These are phyloP conservation scores for Colletotrichum incanum DNA, from an alignment of 2,329 filamentous ascomycete genomes.

Conservation along the genomic window DNA sequence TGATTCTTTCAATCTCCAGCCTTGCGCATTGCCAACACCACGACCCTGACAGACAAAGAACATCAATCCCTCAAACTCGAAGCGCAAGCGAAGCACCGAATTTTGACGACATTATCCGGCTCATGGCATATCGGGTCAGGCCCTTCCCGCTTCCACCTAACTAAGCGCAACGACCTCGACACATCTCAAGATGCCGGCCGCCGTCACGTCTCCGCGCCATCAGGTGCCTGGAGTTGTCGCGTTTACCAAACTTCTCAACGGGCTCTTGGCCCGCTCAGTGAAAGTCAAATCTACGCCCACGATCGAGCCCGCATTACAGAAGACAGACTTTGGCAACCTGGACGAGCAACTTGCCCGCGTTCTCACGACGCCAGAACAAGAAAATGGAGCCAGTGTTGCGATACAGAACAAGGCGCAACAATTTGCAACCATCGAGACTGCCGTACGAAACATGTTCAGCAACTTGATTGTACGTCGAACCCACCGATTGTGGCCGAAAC, in stretches of 20 bases:
- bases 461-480: conserved; percentile 76
- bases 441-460: conserved; percentile 86
- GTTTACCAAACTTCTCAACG: conserved; percentile 68
- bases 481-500: background rate
- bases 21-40: background rate
- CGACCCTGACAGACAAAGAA: background rate
- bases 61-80: background rate
- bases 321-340: conserved; percentile 74
- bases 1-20: conserved; percentile 21
- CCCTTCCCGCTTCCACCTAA: background rate
- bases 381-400: conserved; percentile 48
- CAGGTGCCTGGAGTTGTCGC: conserved; percentile 68
- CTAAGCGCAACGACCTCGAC: conserved; percentile 18
- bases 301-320: conserved; percentile 83
- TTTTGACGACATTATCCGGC: background rate
- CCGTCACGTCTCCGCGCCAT: conserved; percentile 59
- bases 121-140: conserved; percentile 14
- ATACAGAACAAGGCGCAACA: conserved; percentile 65
- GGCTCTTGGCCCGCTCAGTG: conserved; percentile 73
- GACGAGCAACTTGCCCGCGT: conserved; percentile 60
- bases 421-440: conserved; percentile 85
- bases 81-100: background rate
- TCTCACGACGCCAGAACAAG: conserved; percentile 46
- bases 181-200: conserved; percentile 63
- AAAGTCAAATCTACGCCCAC: conserved; percentile 70